Evolutionary conservation across 208 protist species (phyloP).

Genomic region (Acanthamoeba lenticulata): DNA sequence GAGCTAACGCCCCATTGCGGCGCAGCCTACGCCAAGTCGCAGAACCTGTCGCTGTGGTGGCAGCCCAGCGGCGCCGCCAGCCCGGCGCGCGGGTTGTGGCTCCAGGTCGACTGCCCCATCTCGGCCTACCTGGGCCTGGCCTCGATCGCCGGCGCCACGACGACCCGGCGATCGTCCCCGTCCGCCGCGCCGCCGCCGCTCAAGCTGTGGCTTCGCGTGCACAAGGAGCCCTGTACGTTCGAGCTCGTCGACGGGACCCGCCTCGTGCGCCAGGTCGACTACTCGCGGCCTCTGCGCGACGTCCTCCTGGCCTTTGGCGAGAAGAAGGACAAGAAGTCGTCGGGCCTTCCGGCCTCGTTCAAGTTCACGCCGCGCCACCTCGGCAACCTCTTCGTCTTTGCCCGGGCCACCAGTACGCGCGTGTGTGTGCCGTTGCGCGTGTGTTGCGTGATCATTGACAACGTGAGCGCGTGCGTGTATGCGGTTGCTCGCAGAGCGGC

Average conservation of each 20-base stretch:
- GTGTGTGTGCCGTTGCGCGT: neutral
- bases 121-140: neutral
- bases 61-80: too few species aligned
- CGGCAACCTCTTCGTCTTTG: neutral
- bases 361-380: neutral
- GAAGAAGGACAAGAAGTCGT: constrained; percentile 17
- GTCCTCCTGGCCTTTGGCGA: neutral
- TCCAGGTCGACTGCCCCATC: neutral
- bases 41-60: constrained; percentile 10
- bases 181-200: neutral
- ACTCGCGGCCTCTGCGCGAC: neutral
- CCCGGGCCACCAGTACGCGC: neutral
- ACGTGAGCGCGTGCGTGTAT: neutral
- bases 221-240: constrained; percentile 40
- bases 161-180: neutral
- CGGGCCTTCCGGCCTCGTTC: neutral
- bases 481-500: neutral
- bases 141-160: neutral
- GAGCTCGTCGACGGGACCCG: constrained; percentile 5
- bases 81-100: neutral
- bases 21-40: constrained; percentile 5
- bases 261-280: neutral
- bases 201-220: neutral
- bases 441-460: neutral
- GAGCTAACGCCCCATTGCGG: too few species aligned